phyloP scores from a whole-genome alignment of 202 grass and related monocot genomes.

The Hordeum pubiflorum region DNA sequence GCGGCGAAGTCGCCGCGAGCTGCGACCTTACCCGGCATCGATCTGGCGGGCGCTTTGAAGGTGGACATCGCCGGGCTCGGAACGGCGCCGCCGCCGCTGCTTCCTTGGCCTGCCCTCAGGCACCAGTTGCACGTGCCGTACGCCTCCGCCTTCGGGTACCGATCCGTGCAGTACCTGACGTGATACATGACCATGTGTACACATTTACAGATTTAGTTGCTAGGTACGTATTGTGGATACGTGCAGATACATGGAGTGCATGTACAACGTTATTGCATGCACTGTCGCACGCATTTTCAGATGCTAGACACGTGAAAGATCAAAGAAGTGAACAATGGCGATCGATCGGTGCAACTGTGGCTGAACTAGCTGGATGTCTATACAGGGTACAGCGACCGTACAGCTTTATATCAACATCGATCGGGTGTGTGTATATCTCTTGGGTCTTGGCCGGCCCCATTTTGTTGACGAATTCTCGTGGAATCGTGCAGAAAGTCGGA shows the following conservation, averaged over 20 bases:
- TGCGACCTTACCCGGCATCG: conserved; percentile 36
- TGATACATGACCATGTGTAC: not conserved
- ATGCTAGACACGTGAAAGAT: not conserved
- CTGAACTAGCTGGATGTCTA: not conserved
- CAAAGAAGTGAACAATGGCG: not conserved
- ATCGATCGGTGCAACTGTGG: not conserved
- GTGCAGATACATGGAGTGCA: not conserved
- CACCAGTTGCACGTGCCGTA: conserved; percentile 95
- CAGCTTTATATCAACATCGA: conserved; percentile 12
- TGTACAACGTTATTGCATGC: conserved; percentile 34
- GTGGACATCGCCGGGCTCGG: conserved; percentile 26
- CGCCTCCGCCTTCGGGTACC: conserved; percentile 77
- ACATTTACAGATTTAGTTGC: not conserved
- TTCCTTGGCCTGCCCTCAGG: conserved; percentile 42
- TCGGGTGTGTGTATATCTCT: not conserved
- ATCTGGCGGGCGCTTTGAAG: conserved; percentile 14
- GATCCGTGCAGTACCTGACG: conserved; percentile 81
- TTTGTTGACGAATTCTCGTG: conserved; percentile 25
- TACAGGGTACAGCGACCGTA: not conserved
- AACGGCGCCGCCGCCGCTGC: not conserved
- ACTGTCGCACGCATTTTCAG: not conserved
- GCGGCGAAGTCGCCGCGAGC: conserved; percentile 47
- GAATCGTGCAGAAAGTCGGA: conserved; percentile 11
- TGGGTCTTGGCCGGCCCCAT: not conserved
- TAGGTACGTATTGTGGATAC: not conserved